Conservation (phyloP, 2,329 filamentous ascomycete genomes). For the Colletotrichum destructivum region DNA sequence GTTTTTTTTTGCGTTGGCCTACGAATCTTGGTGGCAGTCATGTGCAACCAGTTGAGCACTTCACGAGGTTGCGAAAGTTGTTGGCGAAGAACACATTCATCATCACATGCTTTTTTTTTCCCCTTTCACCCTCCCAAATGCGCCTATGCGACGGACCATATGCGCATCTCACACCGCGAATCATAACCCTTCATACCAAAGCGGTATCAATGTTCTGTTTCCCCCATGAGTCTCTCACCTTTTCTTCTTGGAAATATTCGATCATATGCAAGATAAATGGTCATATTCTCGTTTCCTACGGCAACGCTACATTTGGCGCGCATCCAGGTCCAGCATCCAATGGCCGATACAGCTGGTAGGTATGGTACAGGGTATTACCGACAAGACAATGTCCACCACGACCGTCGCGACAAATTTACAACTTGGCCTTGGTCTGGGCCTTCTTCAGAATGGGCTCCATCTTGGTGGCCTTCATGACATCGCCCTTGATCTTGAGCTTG, state of each 20-base stretch:
- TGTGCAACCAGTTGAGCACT: background rate
- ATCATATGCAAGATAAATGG: background rate
- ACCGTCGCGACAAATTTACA: slow-evolving; percentile 66
- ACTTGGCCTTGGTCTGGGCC: slow-evolving; percentile 86
- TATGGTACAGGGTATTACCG: slow-evolving; percentile 43
- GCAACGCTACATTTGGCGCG: slow-evolving; percentile 23
- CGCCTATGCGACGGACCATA: background rate
- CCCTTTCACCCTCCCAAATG: too few species aligned
- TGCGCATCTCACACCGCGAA: background rate
- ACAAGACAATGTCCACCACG: slow-evolving; percentile 21
- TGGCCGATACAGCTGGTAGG: slow-evolving; percentile 19
- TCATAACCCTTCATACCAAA: background rate
- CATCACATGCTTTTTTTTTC: slow-evolving; percentile 3
- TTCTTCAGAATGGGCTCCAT: slow-evolving; percentile 94
- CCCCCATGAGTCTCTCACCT: background rate
- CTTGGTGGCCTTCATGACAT: slow-evolving; percentile 99
- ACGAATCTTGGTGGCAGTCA: too few species aligned
- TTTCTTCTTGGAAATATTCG: background rate
- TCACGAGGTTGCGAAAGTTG: background rate
- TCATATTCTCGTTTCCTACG: slow-evolving; percentile 38
- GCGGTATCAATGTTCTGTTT: background rate
- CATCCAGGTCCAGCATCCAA: slow-evolving; percentile 13
- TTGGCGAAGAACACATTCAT: background rate
- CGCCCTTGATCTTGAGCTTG: slow-evolving; percentile 98
- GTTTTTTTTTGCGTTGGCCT: too few species aligned